Evolutionary conservation across 129 eudicot genomes (phyloP).

Genomic region (carrot (Daucus carota)): DH1_v3.0 NC_030388.2:7558001-7558500

Average conservation of each 20-base stretch:
- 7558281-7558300: background rate
- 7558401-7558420: background rate
- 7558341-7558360: conserved; percentile 29
- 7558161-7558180: background rate
- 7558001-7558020: too few relatives aligned
- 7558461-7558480: conserved; percentile 29
- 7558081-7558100: too few relatives aligned
- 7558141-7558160: background rate
- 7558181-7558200: background rate
- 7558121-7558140: background rate
- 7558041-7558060: too few relatives aligned
- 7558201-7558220: background rate
- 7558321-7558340: conserved; percentile 5
- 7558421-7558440: conserved; percentile 14
- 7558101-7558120: background rate
- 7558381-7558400: background rate
- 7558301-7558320: background rate
- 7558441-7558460: conserved; percentile 28
- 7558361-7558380: conserved; percentile 22
- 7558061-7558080: too few relatives aligned
- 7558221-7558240: background rate
- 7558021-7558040: too few relatives aligned
- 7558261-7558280: background rate
- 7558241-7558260: background rate
- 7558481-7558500: conserved; percentile 23